Evolutionary conservation across 306 rosid genomes (phyloP).

Genomic region (Trifolium subterraneum): DNA sequence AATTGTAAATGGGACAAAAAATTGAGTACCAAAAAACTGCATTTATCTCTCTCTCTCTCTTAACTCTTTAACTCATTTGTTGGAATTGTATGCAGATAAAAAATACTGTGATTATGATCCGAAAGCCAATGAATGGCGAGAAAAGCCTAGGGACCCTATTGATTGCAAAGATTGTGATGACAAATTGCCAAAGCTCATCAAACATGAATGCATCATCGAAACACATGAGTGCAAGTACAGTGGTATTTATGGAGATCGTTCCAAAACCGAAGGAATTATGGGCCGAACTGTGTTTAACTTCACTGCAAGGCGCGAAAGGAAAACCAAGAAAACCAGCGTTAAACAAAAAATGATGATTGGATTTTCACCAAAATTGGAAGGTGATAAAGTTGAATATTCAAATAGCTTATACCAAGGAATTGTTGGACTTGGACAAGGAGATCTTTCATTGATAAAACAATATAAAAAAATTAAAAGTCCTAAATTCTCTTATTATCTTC

Average conservation of each 20-base stretch:
- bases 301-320: too few species aligned
- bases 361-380: not conserved
- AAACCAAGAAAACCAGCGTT: too few species aligned
- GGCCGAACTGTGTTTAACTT: not conserved
- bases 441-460: not conserved
- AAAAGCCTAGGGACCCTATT: not conserved
- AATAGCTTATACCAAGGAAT: not conserved
- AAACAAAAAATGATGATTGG: not conserved
- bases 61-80: too few species aligned
- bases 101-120: too few species aligned
- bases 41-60: too few species aligned
- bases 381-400: not conserved
- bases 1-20: too few species aligned
- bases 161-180: not conserved
- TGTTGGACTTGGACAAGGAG: constrained; percentile 21
- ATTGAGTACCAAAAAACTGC: too few species aligned
- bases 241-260: not conserved
- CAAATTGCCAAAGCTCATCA: not conserved
- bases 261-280: not conserved
- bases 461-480: not conserved
- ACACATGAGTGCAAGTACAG: not conserved
- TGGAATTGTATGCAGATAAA: too few species aligned
- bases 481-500: constrained; percentile 20
- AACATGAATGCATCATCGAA: not conserved
- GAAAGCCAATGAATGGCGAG: too few species aligned